Conservation (phyloP, 768 basidiomycete genomes). For the Leccinum obscurum region DNA sequence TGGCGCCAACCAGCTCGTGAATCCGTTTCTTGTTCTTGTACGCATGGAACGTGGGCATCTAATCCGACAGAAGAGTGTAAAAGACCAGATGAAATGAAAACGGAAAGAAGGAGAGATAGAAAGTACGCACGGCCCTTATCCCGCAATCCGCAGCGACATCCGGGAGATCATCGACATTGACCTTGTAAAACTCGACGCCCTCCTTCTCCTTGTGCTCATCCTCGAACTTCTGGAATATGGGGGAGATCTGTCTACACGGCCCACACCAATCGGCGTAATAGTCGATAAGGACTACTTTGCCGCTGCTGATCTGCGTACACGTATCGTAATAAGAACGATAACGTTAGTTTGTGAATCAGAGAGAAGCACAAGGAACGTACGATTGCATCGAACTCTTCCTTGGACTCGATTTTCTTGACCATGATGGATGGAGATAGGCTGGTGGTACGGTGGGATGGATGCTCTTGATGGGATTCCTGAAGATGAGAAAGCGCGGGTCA, state of each 20-base stretch:
- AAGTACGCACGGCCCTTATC: constrained; percentile 50
- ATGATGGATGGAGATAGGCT: neutral
- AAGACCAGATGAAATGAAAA: neutral
- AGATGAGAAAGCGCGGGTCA: neutral
- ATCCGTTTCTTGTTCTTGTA: neutral
- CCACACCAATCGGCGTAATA: constrained; percentile 24
- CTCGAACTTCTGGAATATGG: constrained; percentile 8
- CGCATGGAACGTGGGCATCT: constrained; percentile 25
- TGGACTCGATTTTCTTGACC: constrained; percentile 2
- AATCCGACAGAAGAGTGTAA: neutral
- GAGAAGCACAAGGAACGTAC: constrained; percentile 4
- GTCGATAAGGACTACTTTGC: constrained; percentile 18
- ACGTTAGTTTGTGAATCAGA: neutral
- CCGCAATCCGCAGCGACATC: constrained; percentile 51
- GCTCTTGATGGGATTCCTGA: neutral
- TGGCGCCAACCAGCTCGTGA: neutral
- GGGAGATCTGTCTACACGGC: constrained; percentile 19
- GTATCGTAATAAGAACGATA: neutral
- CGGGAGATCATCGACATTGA: constrained; percentile 60
- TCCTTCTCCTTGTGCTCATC: constrained; percentile 2
- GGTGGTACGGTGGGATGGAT: too few relatives aligned
- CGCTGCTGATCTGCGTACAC: constrained; percentile 1
- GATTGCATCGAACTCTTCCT: neutral
- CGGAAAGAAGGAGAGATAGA: neutral
- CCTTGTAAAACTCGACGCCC: constrained; percentile 62